Evolutionary conservation across 306 rosid genomes (phyloP).

Genomic region (Cucumis melo): DNA sequence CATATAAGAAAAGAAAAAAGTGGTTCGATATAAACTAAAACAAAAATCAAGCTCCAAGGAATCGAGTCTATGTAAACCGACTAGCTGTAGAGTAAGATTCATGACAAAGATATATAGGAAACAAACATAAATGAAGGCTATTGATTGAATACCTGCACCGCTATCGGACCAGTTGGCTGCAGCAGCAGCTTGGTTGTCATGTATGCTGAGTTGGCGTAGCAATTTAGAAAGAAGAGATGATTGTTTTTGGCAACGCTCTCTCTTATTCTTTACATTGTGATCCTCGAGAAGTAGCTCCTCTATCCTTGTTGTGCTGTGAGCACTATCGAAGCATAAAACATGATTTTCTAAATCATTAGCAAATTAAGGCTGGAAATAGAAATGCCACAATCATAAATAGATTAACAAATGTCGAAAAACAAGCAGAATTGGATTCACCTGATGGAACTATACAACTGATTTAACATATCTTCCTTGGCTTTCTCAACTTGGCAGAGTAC

Average conservation of each 20-base stretch:
- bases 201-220: constrained; percentile 81
- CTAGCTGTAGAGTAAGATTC: background rate
- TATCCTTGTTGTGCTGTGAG: constrained; percentile 76
- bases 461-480: constrained; percentile 96
- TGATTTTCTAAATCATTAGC: background rate
- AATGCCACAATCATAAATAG: background rate
- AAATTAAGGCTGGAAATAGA: background rate
- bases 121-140: background rate
- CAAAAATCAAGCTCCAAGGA: background rate
- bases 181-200: constrained; percentile 71
- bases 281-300: constrained; percentile 92
- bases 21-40: background rate
- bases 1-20: background rate
- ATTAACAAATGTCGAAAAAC: background rate
- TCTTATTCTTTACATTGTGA: constrained; percentile 70
- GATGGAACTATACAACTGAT: constrained; percentile 87
- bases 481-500: constrained; percentile 98
- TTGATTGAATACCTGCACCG: constrained; percentile 36
- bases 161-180: constrained; percentile 70
- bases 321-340: constrained; percentile 25
- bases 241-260: constrained; percentile 74
- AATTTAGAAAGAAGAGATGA: constrained; percentile 79
- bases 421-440: constrained; percentile 25
- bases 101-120: background rate
- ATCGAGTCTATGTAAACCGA: background rate